Conservation (phyloP, 192 early-diverging fungal genomes). For the Backusella macrospora region DNA sequence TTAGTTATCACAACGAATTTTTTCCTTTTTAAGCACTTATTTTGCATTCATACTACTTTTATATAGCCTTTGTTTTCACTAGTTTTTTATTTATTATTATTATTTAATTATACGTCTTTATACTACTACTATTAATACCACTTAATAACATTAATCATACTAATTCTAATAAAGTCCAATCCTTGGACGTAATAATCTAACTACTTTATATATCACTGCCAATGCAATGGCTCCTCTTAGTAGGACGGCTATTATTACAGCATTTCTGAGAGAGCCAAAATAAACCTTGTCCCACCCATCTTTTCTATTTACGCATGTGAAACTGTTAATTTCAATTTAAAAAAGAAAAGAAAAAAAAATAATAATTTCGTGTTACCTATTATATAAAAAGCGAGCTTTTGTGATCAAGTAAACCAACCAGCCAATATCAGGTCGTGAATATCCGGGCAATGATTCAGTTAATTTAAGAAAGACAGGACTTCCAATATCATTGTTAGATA, state of each 20-base stretch:
- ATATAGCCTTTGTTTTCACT: neutral
- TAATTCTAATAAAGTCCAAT: constrained; percentile 8
- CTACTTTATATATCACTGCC: neutral
- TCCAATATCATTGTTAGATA: constrained; percentile 11
- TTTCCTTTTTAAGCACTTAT: neutral
- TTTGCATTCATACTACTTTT: constrained; percentile 3
- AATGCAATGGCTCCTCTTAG: constrained; percentile 5
- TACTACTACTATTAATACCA: neutral
- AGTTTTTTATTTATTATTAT: neutral
- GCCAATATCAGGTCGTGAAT: constrained; percentile 27
- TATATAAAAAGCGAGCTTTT: neutral
- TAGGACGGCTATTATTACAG: constrained; percentile 20
- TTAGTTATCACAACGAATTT: neutral
- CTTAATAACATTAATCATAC: constrained; percentile 9
- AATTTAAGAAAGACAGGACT: constrained; percentile 23
- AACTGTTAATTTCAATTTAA: neutral
- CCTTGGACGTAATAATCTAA: constrained; percentile 1
- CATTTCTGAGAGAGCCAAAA: constrained; percentile 19
- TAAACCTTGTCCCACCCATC: constrained; percentile 16
- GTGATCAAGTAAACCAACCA: neutral
- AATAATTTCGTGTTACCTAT: neutral
- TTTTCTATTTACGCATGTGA: constrained; percentile 15
- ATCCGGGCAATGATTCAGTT: constrained; percentile 11
- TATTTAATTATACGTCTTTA: neutral
- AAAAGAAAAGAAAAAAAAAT: neutral